Percentiles rank a stretch among this genome's conserved stretches.
Conservation (phyloP, 306 rosid genomes). For the Senna tora region DNA sequence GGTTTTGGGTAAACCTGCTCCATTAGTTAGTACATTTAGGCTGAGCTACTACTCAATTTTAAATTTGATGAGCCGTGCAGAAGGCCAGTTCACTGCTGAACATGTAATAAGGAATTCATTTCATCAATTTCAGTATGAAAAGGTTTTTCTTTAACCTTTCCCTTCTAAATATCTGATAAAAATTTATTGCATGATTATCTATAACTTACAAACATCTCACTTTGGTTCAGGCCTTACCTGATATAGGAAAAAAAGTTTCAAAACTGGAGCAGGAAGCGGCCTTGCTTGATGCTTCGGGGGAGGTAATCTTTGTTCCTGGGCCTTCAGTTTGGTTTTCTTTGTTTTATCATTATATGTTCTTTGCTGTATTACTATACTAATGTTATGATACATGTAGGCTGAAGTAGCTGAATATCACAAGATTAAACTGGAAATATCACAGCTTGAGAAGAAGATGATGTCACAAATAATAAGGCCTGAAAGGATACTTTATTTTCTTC, state of each 20-base stretch:
- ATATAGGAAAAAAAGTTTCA: conserved; percentile 78
- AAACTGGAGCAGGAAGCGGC: conserved; percentile 88
- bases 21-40: conserved; percentile 95
- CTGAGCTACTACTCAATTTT: conserved; percentile 97
- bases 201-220: conserved; percentile 25
- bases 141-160: conserved; percentile 60
- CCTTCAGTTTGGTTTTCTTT: conserved; percentile 30
- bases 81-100: conserved; percentile 98
- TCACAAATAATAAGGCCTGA: conserved; percentile 90
- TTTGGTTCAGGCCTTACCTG: conserved; percentile 80
- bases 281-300: conserved; percentile 87
- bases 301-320: conserved; percentile 53
- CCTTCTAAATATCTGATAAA: conserved; percentile 13
- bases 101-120: conserved; percentile 92
- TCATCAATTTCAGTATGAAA: conserved; percentile 96
- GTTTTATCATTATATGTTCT: conserved; percentile 20
- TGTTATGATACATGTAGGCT: conserved; percentile 56
- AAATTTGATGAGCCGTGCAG: conserved; percentile 97
- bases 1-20: conserved; percentile 99
- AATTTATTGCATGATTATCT: conserved; percentile 29
- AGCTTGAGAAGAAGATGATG: conserved; percentile 92
- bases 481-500: conserved; percentile 81
- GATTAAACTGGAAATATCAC: conserved; percentile 79
- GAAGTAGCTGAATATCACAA: conserved; percentile 89
- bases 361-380: conserved; percentile 1